Conservation (phyloP, 129 eudicot genomes). For the Artemisia annua region DNA sequence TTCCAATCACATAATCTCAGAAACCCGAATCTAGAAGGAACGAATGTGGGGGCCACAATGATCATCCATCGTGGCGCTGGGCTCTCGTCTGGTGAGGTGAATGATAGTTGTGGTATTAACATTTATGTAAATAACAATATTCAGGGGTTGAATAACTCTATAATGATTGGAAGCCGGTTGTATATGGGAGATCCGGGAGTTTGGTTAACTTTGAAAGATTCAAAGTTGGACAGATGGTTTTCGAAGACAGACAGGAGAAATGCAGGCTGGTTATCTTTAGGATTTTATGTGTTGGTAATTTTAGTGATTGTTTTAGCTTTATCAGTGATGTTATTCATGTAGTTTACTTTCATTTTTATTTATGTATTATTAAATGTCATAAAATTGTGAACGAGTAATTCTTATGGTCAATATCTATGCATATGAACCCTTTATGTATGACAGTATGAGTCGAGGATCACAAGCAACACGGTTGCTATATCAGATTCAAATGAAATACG, state of each 20-base stretch:
- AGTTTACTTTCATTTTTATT: not conserved
- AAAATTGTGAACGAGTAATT: not conserved
- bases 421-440: no score
- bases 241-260: conserved; percentile 18
- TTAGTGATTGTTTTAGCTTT: conserved; percentile 28
- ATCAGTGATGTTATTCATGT: conserved; percentile 26
- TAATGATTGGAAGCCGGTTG: conserved; percentile 69
- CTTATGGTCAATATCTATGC: not conserved
- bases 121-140: conserved; percentile 66
- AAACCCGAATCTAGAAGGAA: conserved; percentile 45
- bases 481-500: no score
- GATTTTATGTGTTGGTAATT: conserved; percentile 17
- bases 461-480: no score
- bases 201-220: conserved; percentile 39
- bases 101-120: conserved; percentile 53
- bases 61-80: conserved; percentile 26
- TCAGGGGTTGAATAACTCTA: conserved; percentile 70
- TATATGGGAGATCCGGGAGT: conserved; percentile 69
- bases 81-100: conserved; percentile 31
- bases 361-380: not conserved
- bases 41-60: conserved; percentile 61
- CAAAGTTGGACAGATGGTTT: conserved; percentile 40
- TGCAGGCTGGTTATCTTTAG: not conserved
- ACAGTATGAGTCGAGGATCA: no score
- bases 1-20: conserved; percentile 24